phyloP scores from a whole-genome alignment of 768 basidiomycete species.

The Coprinellus micaceus region DNA sequence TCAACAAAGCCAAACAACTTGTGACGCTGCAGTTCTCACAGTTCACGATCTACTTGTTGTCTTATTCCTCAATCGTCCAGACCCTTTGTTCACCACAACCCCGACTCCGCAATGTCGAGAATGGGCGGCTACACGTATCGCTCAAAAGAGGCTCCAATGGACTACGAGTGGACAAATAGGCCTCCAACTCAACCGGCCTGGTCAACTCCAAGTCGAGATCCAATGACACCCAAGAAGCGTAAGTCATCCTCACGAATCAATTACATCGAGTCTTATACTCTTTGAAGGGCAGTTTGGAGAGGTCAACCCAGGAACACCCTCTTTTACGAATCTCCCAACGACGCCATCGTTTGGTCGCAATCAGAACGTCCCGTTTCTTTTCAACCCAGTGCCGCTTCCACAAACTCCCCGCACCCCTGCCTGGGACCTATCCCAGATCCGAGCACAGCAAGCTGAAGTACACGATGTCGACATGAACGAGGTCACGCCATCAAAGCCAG shows the following conservation, averaged over 20 bases:
- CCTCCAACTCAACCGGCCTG: constrained; percentile 56
- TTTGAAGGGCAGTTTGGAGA: constrained; percentile 38
- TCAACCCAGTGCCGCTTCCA: constrained; percentile 38
- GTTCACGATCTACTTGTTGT: no score
- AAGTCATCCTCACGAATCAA: constrained; percentile 23
- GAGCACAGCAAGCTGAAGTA: constrained; percentile 53
- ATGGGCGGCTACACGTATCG: constrained; percentile 33
- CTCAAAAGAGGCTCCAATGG: constrained; percentile 84
- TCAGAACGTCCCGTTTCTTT: constrained; percentile 70
- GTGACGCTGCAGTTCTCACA: background rate
- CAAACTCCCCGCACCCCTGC: constrained; percentile 51
- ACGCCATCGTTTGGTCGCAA: constrained; percentile 62
- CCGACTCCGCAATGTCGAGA: constrained; percentile 19
- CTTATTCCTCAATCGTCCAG: constrained; percentile 3
- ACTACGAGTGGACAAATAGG: constrained; percentile 80
- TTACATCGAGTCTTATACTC: background rate
- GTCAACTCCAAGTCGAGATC: constrained; percentile 41
- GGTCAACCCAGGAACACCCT: constrained; percentile 42
- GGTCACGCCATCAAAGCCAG: constrained; percentile 49
- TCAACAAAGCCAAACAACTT: constrained; percentile 27
- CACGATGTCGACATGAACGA: constrained; percentile 78
- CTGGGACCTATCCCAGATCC: constrained; percentile 65
- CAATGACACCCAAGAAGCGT: constrained; percentile 69
- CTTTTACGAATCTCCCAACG: constrained; percentile 25
- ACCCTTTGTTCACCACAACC: no score